These are phyloP conservation scores for Suhomyces pyralidae DNA, from an alignment of 805 yeast genomes.

Conservation along the genomic window DNA sequence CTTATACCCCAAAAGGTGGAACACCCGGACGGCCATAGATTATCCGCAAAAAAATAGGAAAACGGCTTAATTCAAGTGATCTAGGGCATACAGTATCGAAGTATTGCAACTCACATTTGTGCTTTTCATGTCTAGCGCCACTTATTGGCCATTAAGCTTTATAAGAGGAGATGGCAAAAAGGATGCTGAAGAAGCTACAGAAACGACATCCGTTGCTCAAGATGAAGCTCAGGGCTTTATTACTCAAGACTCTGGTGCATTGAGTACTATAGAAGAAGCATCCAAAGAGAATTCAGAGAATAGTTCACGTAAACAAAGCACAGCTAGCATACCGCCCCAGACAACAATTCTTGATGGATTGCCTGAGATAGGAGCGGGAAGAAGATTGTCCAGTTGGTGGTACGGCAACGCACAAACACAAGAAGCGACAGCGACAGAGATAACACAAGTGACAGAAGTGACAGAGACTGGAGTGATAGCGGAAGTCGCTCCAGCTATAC, in stretches of 20 bases:
- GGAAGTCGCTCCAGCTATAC: neutral
- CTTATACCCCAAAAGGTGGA: neutral
- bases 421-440: neutral
- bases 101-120: too few relatives aligned
- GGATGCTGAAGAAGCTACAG: neutral
- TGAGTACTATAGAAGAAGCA: conserved; percentile 5
- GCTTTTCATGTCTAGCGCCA: neutral
- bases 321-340: neutral
- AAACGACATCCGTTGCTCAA: neutral
- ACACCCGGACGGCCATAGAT: neutral
- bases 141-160: conserved; percentile 3
- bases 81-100: neutral
- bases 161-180: neutral
- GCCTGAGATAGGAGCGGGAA: neutral
- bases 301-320: neutral
- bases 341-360: neutral
- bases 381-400: neutral
- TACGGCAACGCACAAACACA: neutral
- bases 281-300: conserved; percentile 11
- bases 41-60: neutral
- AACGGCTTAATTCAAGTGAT: neutral
- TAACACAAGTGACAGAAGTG: neutral
- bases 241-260: neutral
- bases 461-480: neutral
- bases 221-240: neutral